A percentile compares a stretch with the other conserved stretches of the same genome.
These are phyloP conservation scores for Cladobotryum mycophilum DNA, from an alignment of 2,329 filamentous ascomycete species.

Conservation along the genomic window DNA sequence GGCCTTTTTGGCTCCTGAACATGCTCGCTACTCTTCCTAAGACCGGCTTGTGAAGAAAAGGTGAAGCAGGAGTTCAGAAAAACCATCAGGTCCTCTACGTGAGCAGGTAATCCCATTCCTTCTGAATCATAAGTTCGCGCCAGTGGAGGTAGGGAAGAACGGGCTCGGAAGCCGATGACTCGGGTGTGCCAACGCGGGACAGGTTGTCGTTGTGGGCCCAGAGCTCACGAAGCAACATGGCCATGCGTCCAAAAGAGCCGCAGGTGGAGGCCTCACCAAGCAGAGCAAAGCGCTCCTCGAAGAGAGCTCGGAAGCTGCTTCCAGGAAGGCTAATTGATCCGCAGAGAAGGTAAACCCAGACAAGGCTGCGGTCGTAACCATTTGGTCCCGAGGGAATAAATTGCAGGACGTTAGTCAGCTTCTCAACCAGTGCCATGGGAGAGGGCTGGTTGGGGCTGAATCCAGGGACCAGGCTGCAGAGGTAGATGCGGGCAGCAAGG, in stretches of 20 bases:
- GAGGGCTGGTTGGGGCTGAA: conserved; percentile 70
- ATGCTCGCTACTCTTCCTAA: conserved; percentile 24
- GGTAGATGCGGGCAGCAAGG: conserved; percentile 86
- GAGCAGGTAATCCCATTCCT: conserved; percentile 87
- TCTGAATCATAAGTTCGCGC: conserved; percentile 88
- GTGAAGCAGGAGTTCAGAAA: conserved; percentile 10
- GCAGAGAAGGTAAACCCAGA: conserved; percentile 88
- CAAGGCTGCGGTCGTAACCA: conserved; percentile 84
- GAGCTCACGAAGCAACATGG: conserved; percentile 70
- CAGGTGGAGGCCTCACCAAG: conserved; percentile 72
- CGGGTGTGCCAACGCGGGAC: conserved; percentile 29
- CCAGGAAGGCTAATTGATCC: conserved; percentile 69
- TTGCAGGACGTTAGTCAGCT: conserved; percentile 68
- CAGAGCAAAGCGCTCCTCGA: conserved; percentile 65
- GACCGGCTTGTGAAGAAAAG: conserved; percentile 30
- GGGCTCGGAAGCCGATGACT: conserved; percentile 30
- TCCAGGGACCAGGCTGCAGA: conserved; percentile 90
- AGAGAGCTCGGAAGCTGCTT: conserved; percentile 70
- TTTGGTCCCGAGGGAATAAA: conserved; percentile 74
- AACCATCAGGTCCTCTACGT: conserved; percentile 48
- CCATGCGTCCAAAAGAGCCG: conserved; percentile 81
- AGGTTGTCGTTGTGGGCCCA: conserved; percentile 71
- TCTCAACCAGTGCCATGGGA: conserved; percentile 70
- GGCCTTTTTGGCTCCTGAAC: conserved; percentile 15
- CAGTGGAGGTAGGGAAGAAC: conserved; percentile 72